phyloP scores from a whole-genome alignment of 345 rosid species.

The Euphorbia tirucalli region DNA sequence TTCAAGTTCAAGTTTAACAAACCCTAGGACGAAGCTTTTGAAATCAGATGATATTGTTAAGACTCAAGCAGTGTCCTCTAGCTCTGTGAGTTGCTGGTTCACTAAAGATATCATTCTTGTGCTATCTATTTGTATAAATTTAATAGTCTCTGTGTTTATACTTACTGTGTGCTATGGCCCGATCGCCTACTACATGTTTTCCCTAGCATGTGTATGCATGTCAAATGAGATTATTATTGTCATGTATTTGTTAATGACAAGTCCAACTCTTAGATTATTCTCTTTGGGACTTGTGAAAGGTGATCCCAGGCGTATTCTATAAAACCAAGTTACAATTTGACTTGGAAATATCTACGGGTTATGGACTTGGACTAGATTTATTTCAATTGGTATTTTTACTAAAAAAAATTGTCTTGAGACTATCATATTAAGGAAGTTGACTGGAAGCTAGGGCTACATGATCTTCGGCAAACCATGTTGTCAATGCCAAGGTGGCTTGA shows the following conservation, averaged over 20 bases:
- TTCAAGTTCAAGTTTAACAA: slow-evolving; percentile 11
- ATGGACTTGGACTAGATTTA: too few relatives aligned
- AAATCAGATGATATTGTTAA: slow-evolving; percentile 15
- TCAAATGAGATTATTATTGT: neutral
- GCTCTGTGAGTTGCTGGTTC: slow-evolving; percentile 22
- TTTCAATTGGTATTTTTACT: too few relatives aligned
- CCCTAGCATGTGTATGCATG: neutral
- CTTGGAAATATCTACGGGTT: too few relatives aligned
- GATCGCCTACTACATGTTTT: neutral
- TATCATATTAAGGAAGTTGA: too few relatives aligned
- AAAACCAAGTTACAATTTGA: too few relatives aligned
- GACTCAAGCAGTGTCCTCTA: slow-evolving; percentile 13
- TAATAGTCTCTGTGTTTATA: neutral
- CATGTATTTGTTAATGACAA: neutral
- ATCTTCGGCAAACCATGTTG: too few relatives aligned
- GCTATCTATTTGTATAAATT: neutral
- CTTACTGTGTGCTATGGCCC: neutral
- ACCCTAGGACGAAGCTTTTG: slow-evolving; percentile 18
- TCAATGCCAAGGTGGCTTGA: too few relatives aligned
- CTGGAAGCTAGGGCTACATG: too few relatives aligned
- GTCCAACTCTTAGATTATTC: neutral
- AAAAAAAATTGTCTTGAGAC: too few relatives aligned
- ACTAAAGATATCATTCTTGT: neutral
- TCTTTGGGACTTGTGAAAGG: neutral
- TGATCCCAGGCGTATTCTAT: too few relatives aligned